Percentiles rank a stretch among this genome's conserved stretches.
Evolutionary conservation across 768 basidiomycete genomes (phyloP).

Genomic region (Agaricus sinodeliciosus): DNA sequence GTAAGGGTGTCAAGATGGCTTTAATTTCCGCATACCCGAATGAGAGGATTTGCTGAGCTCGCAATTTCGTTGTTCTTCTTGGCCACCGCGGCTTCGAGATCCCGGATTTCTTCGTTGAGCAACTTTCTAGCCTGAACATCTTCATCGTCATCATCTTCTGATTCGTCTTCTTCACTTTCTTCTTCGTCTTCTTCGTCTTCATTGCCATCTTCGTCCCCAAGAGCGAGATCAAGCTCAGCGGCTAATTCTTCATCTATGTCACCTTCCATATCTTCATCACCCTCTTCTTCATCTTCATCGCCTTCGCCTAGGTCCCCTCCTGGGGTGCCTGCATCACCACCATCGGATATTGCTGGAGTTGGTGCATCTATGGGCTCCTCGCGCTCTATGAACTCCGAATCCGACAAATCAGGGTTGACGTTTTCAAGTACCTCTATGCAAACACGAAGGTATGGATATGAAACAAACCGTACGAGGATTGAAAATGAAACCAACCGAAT

Average conservation of each 20-base stretch:
- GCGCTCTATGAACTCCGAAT: slow-evolving; percentile 78
- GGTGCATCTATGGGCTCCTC: slow-evolving; percentile 62
- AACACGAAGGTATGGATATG: not conserved
- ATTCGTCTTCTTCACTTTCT: slow-evolving; percentile 66
- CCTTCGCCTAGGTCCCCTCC: slow-evolving; percentile 49
- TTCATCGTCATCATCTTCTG: slow-evolving; percentile 82
- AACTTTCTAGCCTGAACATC: slow-evolving; percentile 71
- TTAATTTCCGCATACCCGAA: slow-evolving; percentile 46
- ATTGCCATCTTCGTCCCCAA: slow-evolving; percentile 62
- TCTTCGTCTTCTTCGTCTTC: slow-evolving; percentile 63
- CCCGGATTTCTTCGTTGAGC: slow-evolving; percentile 83
- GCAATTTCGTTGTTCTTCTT: slow-evolving; percentile 83
- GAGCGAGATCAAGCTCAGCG: slow-evolving; percentile 80
- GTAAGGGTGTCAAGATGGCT: not conserved
- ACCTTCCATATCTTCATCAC: slow-evolving; percentile 60
- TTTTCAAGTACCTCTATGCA: slow-evolving; percentile 74
- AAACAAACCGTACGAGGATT: not conserved
- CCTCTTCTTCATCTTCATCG: slow-evolving; percentile 52
- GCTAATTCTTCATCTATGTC: slow-evolving; percentile 88
- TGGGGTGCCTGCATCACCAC: slow-evolving; percentile 56
- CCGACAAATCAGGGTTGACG: slow-evolving; percentile 85
- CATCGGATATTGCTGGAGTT: slow-evolving; percentile 65
- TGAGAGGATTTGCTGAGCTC: slow-evolving; percentile 79
- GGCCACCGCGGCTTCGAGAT: slow-evolving; percentile 80
- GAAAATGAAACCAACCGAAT: slow-evolving; percentile 48